Evolutionary conservation across 345 rosid genomes (phyloP), one percentile per base, ranked within the genome.

Genomic region (Alliaria petiolata): DNA sequence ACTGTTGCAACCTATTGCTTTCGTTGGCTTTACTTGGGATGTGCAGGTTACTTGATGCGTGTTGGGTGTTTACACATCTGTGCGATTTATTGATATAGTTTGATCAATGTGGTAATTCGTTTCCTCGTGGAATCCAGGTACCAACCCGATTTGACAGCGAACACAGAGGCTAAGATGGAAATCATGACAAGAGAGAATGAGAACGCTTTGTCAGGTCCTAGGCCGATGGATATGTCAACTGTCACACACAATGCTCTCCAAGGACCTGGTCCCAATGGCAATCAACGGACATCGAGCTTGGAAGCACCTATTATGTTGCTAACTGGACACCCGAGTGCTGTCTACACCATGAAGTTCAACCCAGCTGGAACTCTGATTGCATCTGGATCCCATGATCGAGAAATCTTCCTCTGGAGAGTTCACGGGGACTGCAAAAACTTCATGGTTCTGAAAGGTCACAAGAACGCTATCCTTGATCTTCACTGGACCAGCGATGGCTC

Each of bases 361-460:
- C 96, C 98, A 36, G 70, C 93, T 14, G 99, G 98, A 26, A 85
- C 81, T 20, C 76, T 95, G 14, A 73, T 95, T 51, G 98, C 99
- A 16, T 95, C 98, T 36, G 99, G 99, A 38, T 95, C 99, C 2
- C 99, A 95, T 6, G 99, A 95, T 76, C 85, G 81, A 58, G 99
- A 95, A 67, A 95, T 95, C 42, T 91, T 91, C 70, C 86, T 95
- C 5, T 91, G 99, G 99, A 59, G 84, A 42, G 88, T 89, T 57
- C 91, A 88, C 30, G 98, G 97, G 4, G 97, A 95, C 56, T 91
- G 98, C 88, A 95, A 91, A 74, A 95, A 91, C 75, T 95, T 82
- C 79, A 87, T 95, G 99, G 90, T 95, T 67, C 57, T 95, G 58
- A 95, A 87, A 74, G 99, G 99, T 70, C 98, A 95, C 82, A 91